Conservation (phyloP, 306 rosid species). For the Dalbergia cultrata region DNA sequence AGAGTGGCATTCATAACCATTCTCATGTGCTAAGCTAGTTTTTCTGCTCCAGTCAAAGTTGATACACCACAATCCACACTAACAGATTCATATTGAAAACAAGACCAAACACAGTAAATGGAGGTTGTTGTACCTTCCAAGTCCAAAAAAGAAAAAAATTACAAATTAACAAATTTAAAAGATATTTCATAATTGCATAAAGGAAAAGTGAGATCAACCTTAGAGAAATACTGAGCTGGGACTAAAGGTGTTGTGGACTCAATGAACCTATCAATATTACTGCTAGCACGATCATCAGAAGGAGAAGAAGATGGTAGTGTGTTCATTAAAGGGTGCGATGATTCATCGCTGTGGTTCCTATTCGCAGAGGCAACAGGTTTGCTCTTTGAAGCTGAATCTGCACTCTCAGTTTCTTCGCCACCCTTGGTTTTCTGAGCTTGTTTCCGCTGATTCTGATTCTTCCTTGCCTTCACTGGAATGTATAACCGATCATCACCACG, state of each 20-base stretch:
- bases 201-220: slow-evolving; percentile 65
- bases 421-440: slow-evolving; percentile 61
- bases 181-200: slow-evolving; percentile 21
- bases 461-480: slow-evolving; percentile 74
- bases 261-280: slow-evolving; percentile 76
- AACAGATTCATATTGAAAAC: background rate
- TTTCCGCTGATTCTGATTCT: slow-evolving; percentile 65
- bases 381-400: slow-evolving; percentile 51
- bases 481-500: slow-evolving; percentile 72
- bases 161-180: background rate
- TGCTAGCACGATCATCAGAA: slow-evolving; percentile 48
- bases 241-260: slow-evolving; percentile 76
- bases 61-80: background rate
- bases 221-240: slow-evolving; percentile 78
- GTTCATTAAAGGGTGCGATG: slow-evolving; percentile 37
- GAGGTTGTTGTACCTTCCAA: slow-evolving; percentile 17
- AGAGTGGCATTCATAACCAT: background rate
- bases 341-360: slow-evolving; percentile 44
- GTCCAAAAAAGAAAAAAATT: background rate
- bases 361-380: slow-evolving; percentile 52
- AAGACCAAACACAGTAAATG: slow-evolving; percentile 20
- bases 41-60: slow-evolving; percentile 7
- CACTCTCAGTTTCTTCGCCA: slow-evolving; percentile 57
- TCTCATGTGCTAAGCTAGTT: slow-evolving; percentile 13
- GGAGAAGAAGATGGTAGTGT: slow-evolving; percentile 52